Evolutionary conservation across 2,329 filamentous ascomycete species (phyloP), one percentile per base, ranked within the genome.

Genomic region (Rhexocercosporidium sp.): DNA sequence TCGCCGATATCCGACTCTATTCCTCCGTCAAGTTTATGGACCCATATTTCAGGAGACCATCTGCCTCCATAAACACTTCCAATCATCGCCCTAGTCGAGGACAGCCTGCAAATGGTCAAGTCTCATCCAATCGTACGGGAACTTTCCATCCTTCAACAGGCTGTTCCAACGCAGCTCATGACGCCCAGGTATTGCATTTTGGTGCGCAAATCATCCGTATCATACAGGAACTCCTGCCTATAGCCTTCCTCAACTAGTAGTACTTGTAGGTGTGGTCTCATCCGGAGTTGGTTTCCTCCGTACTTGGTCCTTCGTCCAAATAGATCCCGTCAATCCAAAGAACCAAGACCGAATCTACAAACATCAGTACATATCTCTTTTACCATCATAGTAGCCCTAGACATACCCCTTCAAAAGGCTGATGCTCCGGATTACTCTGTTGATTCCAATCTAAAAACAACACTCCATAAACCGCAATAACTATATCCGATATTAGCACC

Each of bases 361-460:
- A 6, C 11, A 65, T 75, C 46, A 75, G 67, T 37, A 59, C 12
- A n/a, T 27, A 41, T 61, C n/a, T 22, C 5, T 9, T 12, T n/a
- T 3, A 27, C 3, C 6, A 31, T 8, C 34, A 22, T 27, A 27
- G 31, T 34, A 31, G 9, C n/a, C 46, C n/a, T 14, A n/a, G 59
- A 22, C 84, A 70, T 80, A 87, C 84, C 41, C 78, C 80, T 69
- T 84, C 79, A 69, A 88, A 86, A 2, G 85, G 85, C 57, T 82
- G 81, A 3, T 78, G 75, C 11, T 75, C 70, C 29, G 71, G 68
- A 51, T 70, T 64, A 9, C 67, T 75, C 49, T 71, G 63, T n/a
- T 60, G 75, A 27, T 81, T 78, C 83, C 83, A 87, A 70, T 91
- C 87, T 82, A 90, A 83, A 76, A 89, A 90, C 64, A 91, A 78